Evolutionary conservation across 2,329 filamentous ascomycete species (phyloP).

Genomic region (Dichotomopilus funicola): DNA sequence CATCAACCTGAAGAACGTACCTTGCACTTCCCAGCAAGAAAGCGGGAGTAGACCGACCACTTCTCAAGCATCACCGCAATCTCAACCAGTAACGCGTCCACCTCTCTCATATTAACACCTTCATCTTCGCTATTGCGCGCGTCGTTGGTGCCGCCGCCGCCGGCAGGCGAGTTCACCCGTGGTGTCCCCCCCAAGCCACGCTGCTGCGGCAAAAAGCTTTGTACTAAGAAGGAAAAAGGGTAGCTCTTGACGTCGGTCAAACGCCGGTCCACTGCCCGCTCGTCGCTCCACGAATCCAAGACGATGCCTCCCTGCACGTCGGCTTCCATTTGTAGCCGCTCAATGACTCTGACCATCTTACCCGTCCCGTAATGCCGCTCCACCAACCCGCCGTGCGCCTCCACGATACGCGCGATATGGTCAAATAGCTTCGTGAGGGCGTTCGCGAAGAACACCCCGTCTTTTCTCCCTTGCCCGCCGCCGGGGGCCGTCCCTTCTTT

Average conservation of each 20-base stretch:
- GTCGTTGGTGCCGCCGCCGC: conserved; percentile 45
- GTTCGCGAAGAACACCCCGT: conserved; percentile 86
- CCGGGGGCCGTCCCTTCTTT: conserved; percentile 57
- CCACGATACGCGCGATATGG: conserved; percentile 94
- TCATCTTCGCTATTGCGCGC: conserved; percentile 74
- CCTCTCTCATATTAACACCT: conserved; percentile 90
- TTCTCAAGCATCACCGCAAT: conserved; percentile 86
- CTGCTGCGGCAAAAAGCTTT: conserved; percentile 73
- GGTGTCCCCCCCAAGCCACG: conserved; percentile 51
- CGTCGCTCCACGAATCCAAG: conserved; percentile 91
- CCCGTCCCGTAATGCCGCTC: conserved; percentile 89
- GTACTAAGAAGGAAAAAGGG: conserved; percentile 92
- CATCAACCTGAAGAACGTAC: conserved; percentile 42
- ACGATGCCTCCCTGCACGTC: conserved; percentile 96
- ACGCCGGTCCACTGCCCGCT: conserved; percentile 74
- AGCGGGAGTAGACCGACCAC: conserved; percentile 89
- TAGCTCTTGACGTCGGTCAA: conserved; percentile 96
- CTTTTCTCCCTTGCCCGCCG: conserved; percentile 47
- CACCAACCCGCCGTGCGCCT: conserved; percentile 82
- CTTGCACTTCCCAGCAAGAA: conserved; percentile 78
- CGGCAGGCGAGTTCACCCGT: conserved; percentile 69
- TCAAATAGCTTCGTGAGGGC: conserved; percentile 89
- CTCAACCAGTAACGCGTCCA: conserved; percentile 81
- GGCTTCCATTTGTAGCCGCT: conserved; percentile 85
- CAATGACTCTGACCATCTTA: conserved; percentile 92